phyloP scores from a whole-genome alignment of 768 basidiomycete genomes.

The Hemileccinum impolitum region DNA sequence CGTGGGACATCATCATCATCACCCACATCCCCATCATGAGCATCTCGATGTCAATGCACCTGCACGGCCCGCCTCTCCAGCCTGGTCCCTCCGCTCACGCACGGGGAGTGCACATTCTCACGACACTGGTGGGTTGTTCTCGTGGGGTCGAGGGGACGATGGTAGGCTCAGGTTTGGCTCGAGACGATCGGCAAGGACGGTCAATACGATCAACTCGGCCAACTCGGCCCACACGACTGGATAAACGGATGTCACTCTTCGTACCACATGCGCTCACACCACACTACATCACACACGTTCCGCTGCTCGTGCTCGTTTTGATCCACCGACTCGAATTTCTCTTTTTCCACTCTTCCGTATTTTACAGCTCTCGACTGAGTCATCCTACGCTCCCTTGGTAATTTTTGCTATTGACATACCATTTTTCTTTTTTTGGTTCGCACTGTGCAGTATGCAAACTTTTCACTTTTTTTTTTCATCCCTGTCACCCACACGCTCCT shows the following conservation, averaged over 20 bases:
- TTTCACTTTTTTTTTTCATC: conserved; percentile 9
- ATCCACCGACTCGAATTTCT: not conserved
- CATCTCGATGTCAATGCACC: conserved; percentile 50
- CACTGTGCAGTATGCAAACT: conserved; percentile 31
- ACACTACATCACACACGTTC: not conserved
- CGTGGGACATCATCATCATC: conserved; percentile 68
- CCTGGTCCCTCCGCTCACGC: conserved; percentile 83
- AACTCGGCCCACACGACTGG: conserved; percentile 12
- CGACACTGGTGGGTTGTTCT: conserved; percentile 67
- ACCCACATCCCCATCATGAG: conserved; percentile 52
- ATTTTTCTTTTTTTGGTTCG: conserved; percentile 16
- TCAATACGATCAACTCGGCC: conserved; percentile 17
- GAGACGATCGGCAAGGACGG: conserved; percentile 49
- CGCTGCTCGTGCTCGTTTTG: conserved; percentile 8
- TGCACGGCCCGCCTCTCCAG: conserved; percentile 69
- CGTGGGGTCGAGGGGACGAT: conserved; percentile 60
- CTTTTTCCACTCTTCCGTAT: conserved; percentile 1
- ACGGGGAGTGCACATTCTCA: conserved; percentile 72
- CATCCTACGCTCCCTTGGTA: conserved; percentile 33
- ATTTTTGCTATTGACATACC: conserved; percentile 25
- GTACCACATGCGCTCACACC: not conserved
- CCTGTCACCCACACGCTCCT: conserved; percentile 17
- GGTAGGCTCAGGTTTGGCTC: conserved; percentile 76
- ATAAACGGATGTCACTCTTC: conserved; percentile 11
- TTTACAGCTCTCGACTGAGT: conserved; percentile 18